phyloP scores from a whole-genome alignment of 768 basidiomycete genomes.

The Russula emetica region DNA sequence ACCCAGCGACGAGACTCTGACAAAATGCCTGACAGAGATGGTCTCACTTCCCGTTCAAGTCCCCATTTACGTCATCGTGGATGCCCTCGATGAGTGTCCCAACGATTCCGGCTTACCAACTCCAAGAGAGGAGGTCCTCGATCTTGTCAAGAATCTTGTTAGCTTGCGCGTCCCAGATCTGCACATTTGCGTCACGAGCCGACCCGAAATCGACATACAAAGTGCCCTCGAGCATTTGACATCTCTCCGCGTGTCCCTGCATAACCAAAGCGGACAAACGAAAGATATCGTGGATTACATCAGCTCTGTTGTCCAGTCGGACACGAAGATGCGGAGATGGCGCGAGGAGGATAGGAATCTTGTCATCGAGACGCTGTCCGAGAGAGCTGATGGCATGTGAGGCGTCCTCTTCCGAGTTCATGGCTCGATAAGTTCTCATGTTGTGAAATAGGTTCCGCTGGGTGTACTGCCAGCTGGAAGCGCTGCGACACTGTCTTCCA shows the following conservation, averaged over 20 bases:
- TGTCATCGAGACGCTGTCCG: too few species aligned
- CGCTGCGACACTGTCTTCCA: too few species aligned
- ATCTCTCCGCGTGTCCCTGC: constrained; percentile 6
- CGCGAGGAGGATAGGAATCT: too few species aligned
- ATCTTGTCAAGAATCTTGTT: constrained; percentile 3
- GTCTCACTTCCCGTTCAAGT: background rate
- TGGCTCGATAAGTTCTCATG: too few species aligned
- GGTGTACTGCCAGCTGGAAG: too few species aligned
- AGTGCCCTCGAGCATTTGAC: background rate
- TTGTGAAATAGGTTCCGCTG: too few species aligned
- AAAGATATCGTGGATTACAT: constrained; percentile 8
- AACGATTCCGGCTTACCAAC: background rate
- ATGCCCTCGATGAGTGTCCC: constrained; percentile 5
- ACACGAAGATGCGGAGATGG: too few species aligned
- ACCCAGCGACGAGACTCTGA: background rate
- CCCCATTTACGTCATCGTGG: background rate
- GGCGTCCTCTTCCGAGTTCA: too few species aligned
- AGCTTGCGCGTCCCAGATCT: background rate
- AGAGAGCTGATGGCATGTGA: too few species aligned
- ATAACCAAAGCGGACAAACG: constrained; percentile 8
- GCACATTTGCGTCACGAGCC: background rate
- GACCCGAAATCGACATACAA: constrained; percentile 2
- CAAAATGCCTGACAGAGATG: background rate
- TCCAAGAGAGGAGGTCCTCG: constrained; percentile 1
- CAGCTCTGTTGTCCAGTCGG: background rate